phyloP scores from a whole-genome alignment of 768 basidiomycete species.

The Lepiota subincarnata region DNA sequence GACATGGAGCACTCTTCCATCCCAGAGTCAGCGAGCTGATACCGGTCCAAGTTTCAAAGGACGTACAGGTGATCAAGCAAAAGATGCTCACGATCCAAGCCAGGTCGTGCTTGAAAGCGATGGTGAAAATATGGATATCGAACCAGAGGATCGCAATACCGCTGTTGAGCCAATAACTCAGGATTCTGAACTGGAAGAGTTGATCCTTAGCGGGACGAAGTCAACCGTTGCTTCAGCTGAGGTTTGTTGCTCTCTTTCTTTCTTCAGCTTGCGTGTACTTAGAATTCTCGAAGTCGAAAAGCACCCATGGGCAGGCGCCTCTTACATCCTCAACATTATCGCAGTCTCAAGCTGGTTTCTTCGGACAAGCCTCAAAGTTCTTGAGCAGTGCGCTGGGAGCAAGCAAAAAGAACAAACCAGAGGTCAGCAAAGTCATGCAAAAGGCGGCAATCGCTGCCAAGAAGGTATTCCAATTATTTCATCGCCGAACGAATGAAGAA shows the following conservation, averaged over 20 bases:
- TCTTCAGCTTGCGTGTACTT: conserved; percentile 11
- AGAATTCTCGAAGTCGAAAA: conserved; percentile 23
- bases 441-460: conserved; percentile 81
- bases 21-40: conserved; percentile 49
- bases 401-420: conserved; percentile 67
- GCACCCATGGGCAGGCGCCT: conserved; percentile 55
- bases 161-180: conserved; percentile 26
- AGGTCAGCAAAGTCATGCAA: conserved; percentile 76
- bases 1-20: conserved; percentile 72
- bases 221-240: conserved; percentile 36
- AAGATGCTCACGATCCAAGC: conserved; percentile 8
- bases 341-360: conserved; percentile 56
- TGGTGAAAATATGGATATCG: conserved; percentile 36
- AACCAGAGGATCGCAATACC: conserved; percentile 26
- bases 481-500: not conserved
- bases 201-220: conserved; percentile 33
- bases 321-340: conserved; percentile 45
- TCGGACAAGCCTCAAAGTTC: conserved; percentile 67
- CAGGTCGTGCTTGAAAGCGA: conserved; percentile 25
- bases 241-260: conserved; percentile 29
- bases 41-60: conserved; percentile 25
- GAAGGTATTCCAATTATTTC: conserved; percentile 45
- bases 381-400: conserved; percentile 63
- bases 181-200: conserved; percentile 39
- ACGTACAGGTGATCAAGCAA: conserved; percentile 16